Conservation (phyloP, 2,329 filamentous ascomycete genomes). For the Blastomyces emzantsi region DNA sequence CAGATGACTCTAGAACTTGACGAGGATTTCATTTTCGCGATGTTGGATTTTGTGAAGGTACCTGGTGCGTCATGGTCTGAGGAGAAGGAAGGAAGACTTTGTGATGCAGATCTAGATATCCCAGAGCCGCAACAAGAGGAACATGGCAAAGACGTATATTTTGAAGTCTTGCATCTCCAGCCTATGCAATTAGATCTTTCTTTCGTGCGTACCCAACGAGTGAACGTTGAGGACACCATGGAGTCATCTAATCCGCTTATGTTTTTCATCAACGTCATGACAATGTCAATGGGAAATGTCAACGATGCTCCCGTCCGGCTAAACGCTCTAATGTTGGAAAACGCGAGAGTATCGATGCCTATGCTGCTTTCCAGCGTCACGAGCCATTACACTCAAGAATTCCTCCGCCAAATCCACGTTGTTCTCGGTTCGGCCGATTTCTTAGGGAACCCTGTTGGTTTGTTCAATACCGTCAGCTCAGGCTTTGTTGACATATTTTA, state of each 20-base stretch:
- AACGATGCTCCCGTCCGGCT: constrained; percentile 93
- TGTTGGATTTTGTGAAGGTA: constrained; percentile 90
- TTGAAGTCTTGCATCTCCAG: constrained; percentile 92
- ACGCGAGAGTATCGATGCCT: constrained; percentile 79
- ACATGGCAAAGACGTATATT: constrained; percentile 89
- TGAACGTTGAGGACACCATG: constrained; percentile 92
- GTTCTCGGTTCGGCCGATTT: constrained; percentile 96
- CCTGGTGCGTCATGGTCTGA: constrained; percentile 83
- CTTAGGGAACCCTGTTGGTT: constrained; percentile 88
- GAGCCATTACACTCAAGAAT: constrained; percentile 95
- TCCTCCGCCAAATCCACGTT: constrained; percentile 91
- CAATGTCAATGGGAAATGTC: constrained; percentile 98
- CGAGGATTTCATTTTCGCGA: constrained; percentile 94
- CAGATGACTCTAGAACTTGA: constrained; percentile 98
- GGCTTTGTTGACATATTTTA: constrained; percentile 98
- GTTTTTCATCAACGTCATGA: constrained; percentile 98
- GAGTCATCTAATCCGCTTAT: constrained; percentile 88
- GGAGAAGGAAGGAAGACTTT: constrained; percentile 73
- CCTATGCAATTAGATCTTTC: constrained; percentile 97
- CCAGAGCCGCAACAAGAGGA: constrained; percentile 83
- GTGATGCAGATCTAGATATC: constrained; percentile 81
- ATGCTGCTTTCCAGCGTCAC: constrained; percentile 78
- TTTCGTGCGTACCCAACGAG: constrained; percentile 90
- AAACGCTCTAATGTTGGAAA: constrained; percentile 90
- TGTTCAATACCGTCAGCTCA: constrained; percentile 98